Evolutionary conservation across 2,329 filamentous ascomycete species (phyloP).

Genomic region (Monosporascus cannonballus): DNA sequence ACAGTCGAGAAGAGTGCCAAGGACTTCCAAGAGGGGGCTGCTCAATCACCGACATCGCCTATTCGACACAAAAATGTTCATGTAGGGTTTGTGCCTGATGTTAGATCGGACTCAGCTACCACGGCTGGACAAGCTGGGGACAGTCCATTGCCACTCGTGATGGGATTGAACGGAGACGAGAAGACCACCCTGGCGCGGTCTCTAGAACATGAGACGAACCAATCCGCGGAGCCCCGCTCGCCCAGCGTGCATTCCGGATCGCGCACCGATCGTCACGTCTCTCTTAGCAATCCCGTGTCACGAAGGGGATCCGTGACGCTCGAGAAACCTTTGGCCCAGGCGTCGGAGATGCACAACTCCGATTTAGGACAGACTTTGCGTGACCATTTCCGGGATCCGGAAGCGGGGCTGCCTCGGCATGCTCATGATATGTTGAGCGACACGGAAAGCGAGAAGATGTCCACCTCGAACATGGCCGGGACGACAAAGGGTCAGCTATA

Average conservation of each 20-base stretch:
- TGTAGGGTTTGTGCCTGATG: conserved; percentile 49
- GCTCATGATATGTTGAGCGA: conserved; percentile 19
- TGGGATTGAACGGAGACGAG: not conserved
- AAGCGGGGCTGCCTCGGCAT: conserved; percentile 5
- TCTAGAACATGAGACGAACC: not conserved
- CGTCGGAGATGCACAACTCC: conserved; percentile 28
- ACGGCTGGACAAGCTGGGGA: conserved; percentile 12
- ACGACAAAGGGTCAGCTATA: conserved; percentile 46
- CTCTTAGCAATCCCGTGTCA: conserved; percentile 9
- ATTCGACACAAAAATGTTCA: conserved; percentile 34
- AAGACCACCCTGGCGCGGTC: not conserved
- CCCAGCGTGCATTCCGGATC: not conserved
- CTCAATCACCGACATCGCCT: conserved; percentile 6
- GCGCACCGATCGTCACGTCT: not conserved
- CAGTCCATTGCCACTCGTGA: not conserved
- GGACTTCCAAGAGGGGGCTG: conserved; percentile 5
- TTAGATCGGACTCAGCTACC: conserved; percentile 7
- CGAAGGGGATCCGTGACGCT: conserved; percentile 4
- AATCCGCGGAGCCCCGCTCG: not conserved
- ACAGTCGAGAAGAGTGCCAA: conserved; percentile 5
- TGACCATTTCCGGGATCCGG: conserved; percentile 11
- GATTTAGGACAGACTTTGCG: conserved; percentile 3
- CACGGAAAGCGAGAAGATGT: conserved; percentile 37
- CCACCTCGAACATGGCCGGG: conserved; percentile 27
- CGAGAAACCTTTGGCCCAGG: conserved; percentile 10